phyloP scores from a whole-genome alignment of 2,329 filamentous ascomycete genomes.

The Penicillium sp. region DNA sequence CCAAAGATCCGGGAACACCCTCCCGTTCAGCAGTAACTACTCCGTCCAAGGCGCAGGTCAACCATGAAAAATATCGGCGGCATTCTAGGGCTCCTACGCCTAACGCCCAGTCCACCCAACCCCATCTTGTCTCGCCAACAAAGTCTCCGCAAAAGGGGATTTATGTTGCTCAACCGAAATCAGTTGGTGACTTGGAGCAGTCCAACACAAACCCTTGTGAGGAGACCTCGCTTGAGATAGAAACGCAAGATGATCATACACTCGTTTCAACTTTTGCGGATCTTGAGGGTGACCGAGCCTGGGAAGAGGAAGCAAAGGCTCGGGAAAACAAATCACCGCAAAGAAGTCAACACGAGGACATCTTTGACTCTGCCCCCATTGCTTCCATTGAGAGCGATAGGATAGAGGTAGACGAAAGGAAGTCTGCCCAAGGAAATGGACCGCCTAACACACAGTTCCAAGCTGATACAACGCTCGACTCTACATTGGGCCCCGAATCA shows the following conservation, averaged over 20 bases:
- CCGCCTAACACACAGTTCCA: background rate
- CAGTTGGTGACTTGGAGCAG: too few relatives aligned
- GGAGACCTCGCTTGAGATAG: too few relatives aligned
- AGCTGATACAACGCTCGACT: constrained; percentile 1
- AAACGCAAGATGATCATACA: too few relatives aligned
- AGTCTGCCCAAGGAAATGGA: background rate
- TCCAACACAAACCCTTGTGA: too few relatives aligned
- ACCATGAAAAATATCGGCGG: background rate
- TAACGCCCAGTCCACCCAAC: background rate
- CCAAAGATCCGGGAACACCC: background rate
- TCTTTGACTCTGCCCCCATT: background rate
- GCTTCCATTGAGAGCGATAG: background rate
- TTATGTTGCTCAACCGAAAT: background rate
- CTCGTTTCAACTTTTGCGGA: too few relatives aligned
- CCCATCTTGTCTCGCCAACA: background rate
- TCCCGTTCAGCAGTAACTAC: background rate
- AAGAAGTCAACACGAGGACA: too few relatives aligned
- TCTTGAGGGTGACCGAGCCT: too few relatives aligned
- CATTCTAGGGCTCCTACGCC: background rate
- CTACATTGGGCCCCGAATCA: constrained; percentile 2
- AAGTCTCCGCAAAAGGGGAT: background rate
- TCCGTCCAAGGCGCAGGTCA: background rate
- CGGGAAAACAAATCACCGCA: too few relatives aligned
- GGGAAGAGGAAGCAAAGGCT: too few relatives aligned
- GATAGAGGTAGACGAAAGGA: background rate